Base-by-base conservation (phyloP, 768 basidiomycete genomes). In the Calocybe indica region DNA sequence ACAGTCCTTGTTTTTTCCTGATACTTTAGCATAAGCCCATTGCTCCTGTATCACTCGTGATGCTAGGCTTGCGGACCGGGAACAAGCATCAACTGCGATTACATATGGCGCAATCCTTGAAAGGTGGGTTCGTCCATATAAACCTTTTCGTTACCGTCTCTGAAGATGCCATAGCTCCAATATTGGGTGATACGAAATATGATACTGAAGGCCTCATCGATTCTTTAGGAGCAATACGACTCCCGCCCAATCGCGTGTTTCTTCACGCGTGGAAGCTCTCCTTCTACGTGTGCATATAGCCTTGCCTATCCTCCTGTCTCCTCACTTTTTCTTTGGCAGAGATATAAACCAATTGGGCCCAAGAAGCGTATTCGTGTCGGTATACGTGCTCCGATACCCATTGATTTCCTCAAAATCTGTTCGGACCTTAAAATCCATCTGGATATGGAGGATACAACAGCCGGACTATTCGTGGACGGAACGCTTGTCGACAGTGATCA, bases 71-170 rank as follows among this genome's bases (percentile, higher is more conserved):
- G 13, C 62, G 75, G 43, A 85, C 85, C 11, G 85, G 83, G 3
- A 61, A 77, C 46, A 86, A 86, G 59, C 85, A 87, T 48, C 85
- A 87, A 55, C 73, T 87, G 31, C 75, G 85, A n/a, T 67, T 84
- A 10, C 85, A 87, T 50, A 58, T 81, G 31, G 74, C 83, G 1
- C 67, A 74, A 41, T 65, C 65, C 47, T 58, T 85, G 45, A 67
- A 71, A 43, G 63, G 83, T 79, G 48, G 9, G 67, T 55, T 11
- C 35, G 35, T 37, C 14, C 29, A 49, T 41, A 43, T 34, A 34
- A 10, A 48, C 9, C 13, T 47, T 49, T 15, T 41, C 14, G 6
- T 34, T 28, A 7, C 36, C 40, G 14, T 32, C 38, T 51, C 35
- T 43, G 8, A 38, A 42, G 28, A 38, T 45, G 43, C 36, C 40